Percentiles rank a stretch among this genome's conserved stretches.
These are phyloP conservation scores for Polygonum maritimum DNA, from an alignment of 148 eudicot species.

Conservation along the genomic window DNA sequence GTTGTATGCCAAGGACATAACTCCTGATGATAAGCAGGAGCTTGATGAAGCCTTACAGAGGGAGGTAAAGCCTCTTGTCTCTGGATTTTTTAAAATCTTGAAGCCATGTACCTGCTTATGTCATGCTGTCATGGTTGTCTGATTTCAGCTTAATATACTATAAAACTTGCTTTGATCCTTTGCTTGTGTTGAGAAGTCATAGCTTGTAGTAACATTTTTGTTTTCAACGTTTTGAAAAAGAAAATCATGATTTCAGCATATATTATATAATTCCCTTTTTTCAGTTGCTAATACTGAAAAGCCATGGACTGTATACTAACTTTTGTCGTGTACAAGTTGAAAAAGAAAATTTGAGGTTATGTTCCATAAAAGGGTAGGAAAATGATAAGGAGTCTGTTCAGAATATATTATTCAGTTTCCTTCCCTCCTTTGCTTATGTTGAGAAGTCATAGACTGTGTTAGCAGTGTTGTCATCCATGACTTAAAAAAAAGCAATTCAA, in stretches of 20 bases:
- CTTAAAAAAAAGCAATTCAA: not conserved
- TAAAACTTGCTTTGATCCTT: not conserved
- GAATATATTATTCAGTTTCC: not conserved
- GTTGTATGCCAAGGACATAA: conserved; percentile 78
- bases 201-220: not conserved
- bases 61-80: conserved; percentile 44
- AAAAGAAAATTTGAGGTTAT: not conserved
- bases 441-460: not conserved
- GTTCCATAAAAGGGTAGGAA: not conserved
- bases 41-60: conserved; percentile 95
- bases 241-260: not conserved
- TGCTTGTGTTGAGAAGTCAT: not conserved
- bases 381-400: not conserved
- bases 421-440: not conserved
- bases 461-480: not conserved
- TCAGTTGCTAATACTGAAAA: not conserved
- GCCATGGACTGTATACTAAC: not conserved
- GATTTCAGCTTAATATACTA: conserved; percentile 2
- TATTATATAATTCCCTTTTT: not conserved
- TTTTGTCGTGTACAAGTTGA: not conserved
- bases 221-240: not conserved
- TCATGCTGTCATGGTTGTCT: not conserved
- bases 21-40: conserved; percentile 94
- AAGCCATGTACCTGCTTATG: not conserved
- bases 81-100: not conserved